Percentiles rank a stretch among this genome's conserved stretches.
phyloP scores from a whole-genome alignment of 2,329 filamentous ascomycete genomes.

The Acrocalymma vagum region DNA sequence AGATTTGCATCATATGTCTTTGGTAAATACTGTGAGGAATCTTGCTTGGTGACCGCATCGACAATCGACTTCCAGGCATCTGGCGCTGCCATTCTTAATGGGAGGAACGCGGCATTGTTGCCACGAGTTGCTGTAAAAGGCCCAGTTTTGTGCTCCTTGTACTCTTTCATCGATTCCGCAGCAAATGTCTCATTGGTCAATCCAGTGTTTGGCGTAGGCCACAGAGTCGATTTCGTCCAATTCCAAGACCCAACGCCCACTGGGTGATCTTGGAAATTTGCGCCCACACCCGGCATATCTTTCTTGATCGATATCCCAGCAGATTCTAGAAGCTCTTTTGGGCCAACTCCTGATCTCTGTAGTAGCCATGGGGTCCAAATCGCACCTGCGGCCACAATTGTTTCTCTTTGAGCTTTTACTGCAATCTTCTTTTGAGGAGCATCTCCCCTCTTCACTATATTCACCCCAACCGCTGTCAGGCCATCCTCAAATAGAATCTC shows the following conservation, averaged over 20 bases:
- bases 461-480: constrained; percentile 6
- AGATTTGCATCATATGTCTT: constrained; percentile 8
- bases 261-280: constrained; percentile 43
- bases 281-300: constrained; percentile 34
- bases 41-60: constrained; percentile 14
- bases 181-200: constrained; percentile 25
- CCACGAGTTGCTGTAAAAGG: constrained; percentile 24
- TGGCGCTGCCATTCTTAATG: constrained; percentile 11
- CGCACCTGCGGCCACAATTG: constrained; percentile 25
- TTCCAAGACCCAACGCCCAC: constrained; percentile 9
- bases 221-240: constrained; percentile 11
- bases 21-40: constrained; percentile 18
- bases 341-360: constrained; percentile 26
- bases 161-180: constrained; percentile 23
- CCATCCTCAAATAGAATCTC: constrained; percentile 2
- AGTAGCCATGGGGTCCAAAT: constrained; percentile 25
- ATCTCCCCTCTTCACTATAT: constrained; percentile 3
- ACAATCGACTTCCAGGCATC: constrained; percentile 11
- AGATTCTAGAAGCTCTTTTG: constrained; percentile 20
- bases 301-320: constrained; percentile 29
- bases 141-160: constrained; percentile 25
- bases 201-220: neutral
- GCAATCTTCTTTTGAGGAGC: constrained; percentile 4
- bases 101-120: constrained; percentile 21
- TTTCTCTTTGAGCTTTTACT: constrained; percentile 17